A percentile compares a stretch with the other conserved stretches of the same genome.
Conservation (phyloP, 139 green algal species). For the Cymbomonas tetramitiformis region DNA sequence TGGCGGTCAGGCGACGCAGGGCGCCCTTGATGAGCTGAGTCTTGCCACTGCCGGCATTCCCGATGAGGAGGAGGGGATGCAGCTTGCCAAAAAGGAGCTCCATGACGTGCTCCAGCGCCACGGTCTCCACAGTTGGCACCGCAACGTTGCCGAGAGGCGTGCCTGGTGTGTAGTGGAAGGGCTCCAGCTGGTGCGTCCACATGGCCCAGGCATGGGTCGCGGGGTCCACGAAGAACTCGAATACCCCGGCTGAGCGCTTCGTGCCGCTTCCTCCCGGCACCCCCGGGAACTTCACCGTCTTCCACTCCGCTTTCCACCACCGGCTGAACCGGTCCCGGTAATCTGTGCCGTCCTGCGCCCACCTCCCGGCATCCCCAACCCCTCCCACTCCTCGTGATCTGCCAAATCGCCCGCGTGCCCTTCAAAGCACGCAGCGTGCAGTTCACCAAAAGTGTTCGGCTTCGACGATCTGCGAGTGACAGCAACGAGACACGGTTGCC, state of each 20-base stretch:
- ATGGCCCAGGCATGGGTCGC: conserved; percentile 72
- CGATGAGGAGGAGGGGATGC: conserved; percentile 84
- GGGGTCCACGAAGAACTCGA: conserved; percentile 72
- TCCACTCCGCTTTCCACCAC: conserved; percentile 74
- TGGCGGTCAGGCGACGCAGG: conserved; percentile 47
- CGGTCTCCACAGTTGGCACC: conserved; percentile 69
- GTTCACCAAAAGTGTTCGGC: no score
- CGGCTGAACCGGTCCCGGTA: conserved; percentile 78
- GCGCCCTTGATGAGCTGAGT: conserved; percentile 80
- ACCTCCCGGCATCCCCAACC: no score
- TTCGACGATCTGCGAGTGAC: no score
- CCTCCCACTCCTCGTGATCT: no score
- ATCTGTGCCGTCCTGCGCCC: conserved; percentile 73
- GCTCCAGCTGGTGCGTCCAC: conserved; percentile 57
- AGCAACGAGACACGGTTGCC: no score
- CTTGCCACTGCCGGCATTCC: conserved; percentile 49
- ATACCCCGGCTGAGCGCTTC: conserved; percentile 66
- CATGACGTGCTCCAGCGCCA: conserved; percentile 64
- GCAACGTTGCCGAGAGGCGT: conserved; percentile 53
- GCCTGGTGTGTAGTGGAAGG: conserved; percentile 46
- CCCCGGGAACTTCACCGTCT: conserved; percentile 61
- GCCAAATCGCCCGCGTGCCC: no score
- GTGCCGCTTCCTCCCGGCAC: no score
- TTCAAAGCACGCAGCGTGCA: no score
- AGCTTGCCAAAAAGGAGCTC: conserved; percentile 56